Percentiles rank a stretch among this genome's conserved stretches.
Evolutionary conservation across 2,329 filamentous ascomycete species (phyloP).

Genomic region (Colletotrichum lupini): DNA sequence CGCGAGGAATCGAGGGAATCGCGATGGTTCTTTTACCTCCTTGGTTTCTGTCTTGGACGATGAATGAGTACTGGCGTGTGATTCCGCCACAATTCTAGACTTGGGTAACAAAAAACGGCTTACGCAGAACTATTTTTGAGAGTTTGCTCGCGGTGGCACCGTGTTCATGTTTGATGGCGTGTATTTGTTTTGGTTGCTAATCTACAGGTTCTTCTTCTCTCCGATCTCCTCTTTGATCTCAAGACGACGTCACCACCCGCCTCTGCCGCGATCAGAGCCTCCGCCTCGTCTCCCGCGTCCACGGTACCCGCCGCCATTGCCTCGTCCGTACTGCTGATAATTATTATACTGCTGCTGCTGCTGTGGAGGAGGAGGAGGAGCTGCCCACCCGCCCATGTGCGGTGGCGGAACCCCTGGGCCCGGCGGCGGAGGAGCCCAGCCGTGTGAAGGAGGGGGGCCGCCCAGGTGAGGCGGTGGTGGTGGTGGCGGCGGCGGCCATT

Average conservation of each 20-base stretch:
- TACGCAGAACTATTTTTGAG: not conserved
- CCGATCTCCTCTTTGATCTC: too few relatives aligned
- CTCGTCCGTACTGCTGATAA: constrained; percentile 30
- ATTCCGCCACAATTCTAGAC: constrained; percentile 21
- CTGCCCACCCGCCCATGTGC: constrained; percentile 17
- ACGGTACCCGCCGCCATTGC: constrained; percentile 22
- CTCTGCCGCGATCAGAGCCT: constrained; percentile 31
- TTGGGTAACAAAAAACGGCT: constrained; percentile 21
- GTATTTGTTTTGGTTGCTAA: not conserved
- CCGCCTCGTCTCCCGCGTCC: constrained; percentile 28
- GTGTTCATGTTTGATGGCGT: not conserved
- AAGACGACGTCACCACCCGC: constrained; percentile 4
- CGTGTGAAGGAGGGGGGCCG: constrained; percentile 20
- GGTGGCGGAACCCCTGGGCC: constrained; percentile 18
- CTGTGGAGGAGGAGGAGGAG: constrained; percentile 24
- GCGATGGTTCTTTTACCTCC: constrained; percentile 1
- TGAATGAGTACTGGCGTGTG: constrained; percentile 35
- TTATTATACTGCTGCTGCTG: constrained; percentile 16
- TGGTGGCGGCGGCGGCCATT: constrained; percentile 54
- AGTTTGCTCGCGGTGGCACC: too few relatives aligned
- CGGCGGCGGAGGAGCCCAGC: constrained; percentile 35
- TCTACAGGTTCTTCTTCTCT: not conserved
- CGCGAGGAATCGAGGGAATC: constrained; percentile 10
- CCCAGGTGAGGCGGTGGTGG: constrained; percentile 39
- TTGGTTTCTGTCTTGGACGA: constrained; percentile 34